Evolutionary conservation across 2,329 filamentous ascomycete genomes (phyloP), one percentile per base, ranked within the genome.

Genomic region (Geosmithia morbida): DNA sequence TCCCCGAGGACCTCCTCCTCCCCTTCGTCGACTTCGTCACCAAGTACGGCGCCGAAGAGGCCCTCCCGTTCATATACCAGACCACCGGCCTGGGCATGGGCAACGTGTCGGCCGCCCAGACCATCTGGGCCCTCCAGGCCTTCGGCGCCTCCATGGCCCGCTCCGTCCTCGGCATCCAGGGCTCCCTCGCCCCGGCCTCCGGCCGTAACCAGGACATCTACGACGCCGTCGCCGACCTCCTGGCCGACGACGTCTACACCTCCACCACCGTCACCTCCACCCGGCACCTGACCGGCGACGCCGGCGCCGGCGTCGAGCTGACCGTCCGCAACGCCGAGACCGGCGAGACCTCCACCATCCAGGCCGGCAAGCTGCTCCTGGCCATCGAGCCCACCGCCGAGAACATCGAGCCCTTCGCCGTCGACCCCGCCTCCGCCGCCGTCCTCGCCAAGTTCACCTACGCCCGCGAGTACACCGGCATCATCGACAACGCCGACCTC

Each of bases 1-100:
- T 71, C 2, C 67, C 68, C 0, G 57, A 62, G 29, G 70, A 71
- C 41, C 54, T 73, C 1, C 50, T 63, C 5, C 50, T 66, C 0
- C 60, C 67, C 0, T 71, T 64, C 42, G 60, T 64, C 2, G 57
- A 66, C 6, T 69, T 69, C 48, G 55, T 66, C 5, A 52, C 58
- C 18, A 69, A 70, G 50, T 64, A 70, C 51, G 52, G 58, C 26
- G 53, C 74, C 8, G 53, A 57, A 17, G 53, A 63, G n/a, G 53
- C 63, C 2, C 57, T 68, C 0, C 55, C 55, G 5, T 51, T 57
- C 18, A 56, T 65, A 2, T 61, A 52, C 46, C 48, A 48, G 3
- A 63, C 59, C 45, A 62, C 63, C 1, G 55, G 59, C 39, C 60
- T 64, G 47, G 66, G 62, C n/a, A 49, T 65, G 2, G 68, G 65